phyloP scores from a whole-genome alignment of 148 eudicot genomes.

The Talinum fruticosum region DNA sequence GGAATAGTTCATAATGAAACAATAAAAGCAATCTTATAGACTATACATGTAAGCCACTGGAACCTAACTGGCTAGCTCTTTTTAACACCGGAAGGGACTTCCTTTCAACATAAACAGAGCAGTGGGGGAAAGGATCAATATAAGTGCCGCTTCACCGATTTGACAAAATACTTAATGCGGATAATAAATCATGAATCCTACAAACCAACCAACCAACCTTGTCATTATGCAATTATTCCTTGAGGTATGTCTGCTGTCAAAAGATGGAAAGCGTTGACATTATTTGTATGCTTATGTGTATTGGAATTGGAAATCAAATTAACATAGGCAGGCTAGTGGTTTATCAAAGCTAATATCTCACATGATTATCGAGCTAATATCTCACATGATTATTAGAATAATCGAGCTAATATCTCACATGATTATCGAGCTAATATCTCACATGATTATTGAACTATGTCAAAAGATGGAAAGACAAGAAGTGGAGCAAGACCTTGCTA shows the following conservation, averaged over 20 bases:
- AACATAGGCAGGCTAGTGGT: not conserved
- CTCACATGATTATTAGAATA: too few relatives aligned
- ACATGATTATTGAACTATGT: too few relatives aligned
- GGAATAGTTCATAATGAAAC: not conserved
- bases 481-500: conserved; percentile 32
- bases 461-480: not conserved
- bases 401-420: too few relatives aligned
- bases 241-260: conserved; percentile 32
- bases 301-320: not conserved
- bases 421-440: too few relatives aligned
- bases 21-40: too few relatives aligned
- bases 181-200: not conserved
- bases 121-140: not conserved
- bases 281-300: not conserved
- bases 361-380: too few relatives aligned
- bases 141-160: conserved; percentile 4
- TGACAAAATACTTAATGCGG: not conserved
- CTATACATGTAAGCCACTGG: conserved; percentile 35
- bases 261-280: conserved; percentile 1
- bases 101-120: conserved; percentile 37
- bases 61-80: conserved; percentile 31
- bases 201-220: conserved; percentile 42
- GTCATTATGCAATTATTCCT: conserved; percentile 34
- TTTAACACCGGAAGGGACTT: conserved; percentile 58
- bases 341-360: not conserved